Conservation (phyloP, 1,284 basidiomycete species). For the Kwoniella shivajii region DNA sequence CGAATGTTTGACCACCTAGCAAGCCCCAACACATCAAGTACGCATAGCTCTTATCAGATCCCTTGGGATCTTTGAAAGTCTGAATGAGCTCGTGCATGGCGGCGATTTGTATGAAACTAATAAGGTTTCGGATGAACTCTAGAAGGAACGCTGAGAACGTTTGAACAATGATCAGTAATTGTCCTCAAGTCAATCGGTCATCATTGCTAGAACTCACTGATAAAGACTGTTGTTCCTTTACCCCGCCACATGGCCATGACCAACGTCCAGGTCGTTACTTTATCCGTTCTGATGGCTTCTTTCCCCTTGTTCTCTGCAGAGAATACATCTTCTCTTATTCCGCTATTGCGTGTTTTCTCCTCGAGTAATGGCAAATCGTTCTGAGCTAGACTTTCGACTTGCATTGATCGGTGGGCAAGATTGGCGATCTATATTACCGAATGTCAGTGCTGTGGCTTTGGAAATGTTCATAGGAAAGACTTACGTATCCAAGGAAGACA, state of each 20-base stretch:
- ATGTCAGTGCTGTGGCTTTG: background rate
- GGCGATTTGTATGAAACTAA: conserved; percentile 39
- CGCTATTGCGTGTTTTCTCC: conserved; percentile 36
- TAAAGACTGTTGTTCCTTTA: conserved; percentile 29
- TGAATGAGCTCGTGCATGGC: conserved; percentile 48
- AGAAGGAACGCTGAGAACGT: conserved; percentile 31
- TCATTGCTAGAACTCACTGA: conserved; percentile 28
- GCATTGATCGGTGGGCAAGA: conserved; percentile 32
- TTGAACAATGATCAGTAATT: background rate
- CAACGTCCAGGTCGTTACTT: conserved; percentile 36
- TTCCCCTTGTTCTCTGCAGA: conserved; percentile 6
- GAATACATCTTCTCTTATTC: conserved; percentile 14
- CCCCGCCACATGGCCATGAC: conserved; percentile 39
- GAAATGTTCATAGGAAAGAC: conserved; percentile 9
- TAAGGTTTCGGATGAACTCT: conserved; percentile 34
- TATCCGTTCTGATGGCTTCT: conserved; percentile 7
- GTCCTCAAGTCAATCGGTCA: background rate
- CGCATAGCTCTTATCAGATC: conserved; percentile 40
- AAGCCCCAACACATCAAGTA: conserved; percentile 52
- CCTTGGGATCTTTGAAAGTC: conserved; percentile 29
- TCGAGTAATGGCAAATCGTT: conserved; percentile 48
- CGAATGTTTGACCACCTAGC: conserved; percentile 40
- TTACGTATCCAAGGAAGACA: conserved; percentile 44
- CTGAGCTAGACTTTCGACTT: conserved; percentile 33
- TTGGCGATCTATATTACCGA: conserved; percentile 25